Conservation (phyloP, 495 filamentous ascomycete species). For the Tuber borchii region DNA sequence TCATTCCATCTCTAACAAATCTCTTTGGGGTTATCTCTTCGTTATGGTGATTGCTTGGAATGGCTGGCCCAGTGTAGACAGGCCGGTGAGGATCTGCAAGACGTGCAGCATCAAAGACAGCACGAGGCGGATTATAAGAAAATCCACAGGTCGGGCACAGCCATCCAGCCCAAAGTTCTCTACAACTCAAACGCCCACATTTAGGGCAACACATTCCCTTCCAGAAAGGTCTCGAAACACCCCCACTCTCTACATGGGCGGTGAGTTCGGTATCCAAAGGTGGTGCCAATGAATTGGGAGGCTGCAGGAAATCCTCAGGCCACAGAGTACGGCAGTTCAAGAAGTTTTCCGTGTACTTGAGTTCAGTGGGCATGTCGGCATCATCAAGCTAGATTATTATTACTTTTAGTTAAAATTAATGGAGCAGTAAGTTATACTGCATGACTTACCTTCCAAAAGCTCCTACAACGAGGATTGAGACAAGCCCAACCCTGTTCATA, state of each 20-base stretch:
- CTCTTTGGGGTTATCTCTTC: slow-evolving; percentile 27
- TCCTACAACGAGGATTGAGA: slow-evolving; percentile 51
- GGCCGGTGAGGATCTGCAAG: slow-evolving; percentile 39
- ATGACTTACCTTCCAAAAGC: slow-evolving; percentile 51
- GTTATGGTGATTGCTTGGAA: slow-evolving; percentile 26
- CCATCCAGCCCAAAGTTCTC: slow-evolving; percentile 61
- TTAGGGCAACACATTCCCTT: slow-evolving; percentile 66
- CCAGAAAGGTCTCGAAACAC: slow-evolving; percentile 46
- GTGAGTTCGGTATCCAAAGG: slow-evolving; percentile 39
- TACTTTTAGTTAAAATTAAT: slow-evolving; percentile 10
- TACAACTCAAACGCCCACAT: slow-evolving; percentile 60
- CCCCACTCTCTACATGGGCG: slow-evolving; percentile 34
- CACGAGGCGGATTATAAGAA: slow-evolving; percentile 43
- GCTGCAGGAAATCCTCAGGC: slow-evolving; percentile 43
- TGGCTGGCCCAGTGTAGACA: slow-evolving; percentile 37
- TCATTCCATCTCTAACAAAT: slow-evolving; percentile 34
- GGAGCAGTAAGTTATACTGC: slow-evolving; percentile 20
- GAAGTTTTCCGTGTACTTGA: slow-evolving; percentile 56
- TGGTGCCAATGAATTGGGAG: slow-evolving; percentile 46
- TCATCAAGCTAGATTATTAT: slow-evolving; percentile 23
- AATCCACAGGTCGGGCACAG: slow-evolving; percentile 52
- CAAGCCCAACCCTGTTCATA: slow-evolving; percentile 66
- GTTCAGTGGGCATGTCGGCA: slow-evolving; percentile 31
- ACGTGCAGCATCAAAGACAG: slow-evolving; percentile 42
- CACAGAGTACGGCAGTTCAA: slow-evolving; percentile 48